Base-by-base conservation (phyloP, 208 protist species). In the Spironucleus salmonicida region DNA sequence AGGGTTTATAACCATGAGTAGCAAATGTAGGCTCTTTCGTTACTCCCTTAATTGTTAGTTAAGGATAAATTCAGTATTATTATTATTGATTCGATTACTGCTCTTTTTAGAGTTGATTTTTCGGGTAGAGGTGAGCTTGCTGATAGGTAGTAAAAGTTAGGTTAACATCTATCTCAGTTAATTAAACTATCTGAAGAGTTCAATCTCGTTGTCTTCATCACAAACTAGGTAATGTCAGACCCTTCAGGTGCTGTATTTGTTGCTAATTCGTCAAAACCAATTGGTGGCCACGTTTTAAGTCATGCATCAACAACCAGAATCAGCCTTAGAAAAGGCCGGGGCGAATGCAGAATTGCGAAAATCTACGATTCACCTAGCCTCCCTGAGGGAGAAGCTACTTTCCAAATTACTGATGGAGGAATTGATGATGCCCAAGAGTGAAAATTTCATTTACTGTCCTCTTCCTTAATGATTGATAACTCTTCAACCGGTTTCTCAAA, bases 361-460 rank as follows among this genome's bases (percentile, higher is more conserved):
- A 90, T 99, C 61, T 99, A 97, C 86, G 96, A 99, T 84, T 98
- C 93, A 0, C 97, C 97, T 2, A 96, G 87, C 80, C 85, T 99
- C 26, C 92, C 96, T 2, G 97, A 99, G 84, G 83, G 84, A 0
- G 93, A 97, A 83, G 92, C 88, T 76, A 87, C 90, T n/a, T 96
- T 91, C 85, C 84, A 85, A 34, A 98, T 98, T 78, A 91, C 92
- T 77, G 84, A 87, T 9, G 91, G 94, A 75, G 95, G 95, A 62
- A 94, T 98, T 58, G 88, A 87, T 30, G 94, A 98, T 80, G 88
- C 89, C n/a, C 87, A 90, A 74, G 92, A 96, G 35, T 53, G 30
- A 59, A n/a, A n/a, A n/a, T n/a, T n/a, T n/a, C n/a, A n/a, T n/a
- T n/a, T n/a, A n/a, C n/a, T n/a, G n/a, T n/a, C n/a, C n/a, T n/a